These are phyloP conservation scores for Phytopythium boreale DNA, from an alignment of 352 stramenopile genomes.

Conservation along the genomic window DNA sequence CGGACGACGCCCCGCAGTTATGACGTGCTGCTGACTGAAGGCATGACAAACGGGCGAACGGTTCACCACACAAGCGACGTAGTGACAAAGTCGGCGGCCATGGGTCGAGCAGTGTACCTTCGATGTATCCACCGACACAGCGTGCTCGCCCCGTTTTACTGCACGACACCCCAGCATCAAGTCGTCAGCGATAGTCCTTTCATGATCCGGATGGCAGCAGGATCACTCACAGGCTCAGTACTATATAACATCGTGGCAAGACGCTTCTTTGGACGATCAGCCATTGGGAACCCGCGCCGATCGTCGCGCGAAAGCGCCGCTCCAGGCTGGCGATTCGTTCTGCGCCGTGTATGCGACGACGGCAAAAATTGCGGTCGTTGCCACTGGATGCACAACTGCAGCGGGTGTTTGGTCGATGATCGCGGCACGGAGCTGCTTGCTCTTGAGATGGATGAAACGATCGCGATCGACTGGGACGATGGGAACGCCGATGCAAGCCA, in stretches of 20 bases:
- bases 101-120: constrained; percentile 23
- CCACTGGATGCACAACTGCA: constrained; percentile 49
- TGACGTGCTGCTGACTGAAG: constrained; percentile 21
- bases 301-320: not conserved
- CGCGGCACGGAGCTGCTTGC: constrained; percentile 27
- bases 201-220: constrained; percentile 17
- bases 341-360: constrained; percentile 42
- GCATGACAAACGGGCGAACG: constrained; percentile 5
- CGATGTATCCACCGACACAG: constrained; percentile 41
- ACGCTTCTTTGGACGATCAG: constrained; percentile 11
- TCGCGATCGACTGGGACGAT: constrained; percentile 63
- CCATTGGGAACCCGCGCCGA: not conserved
- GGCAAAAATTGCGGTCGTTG: constrained; percentile 45
- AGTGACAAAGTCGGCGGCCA: not conserved
- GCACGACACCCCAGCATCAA: constrained; percentile 28
- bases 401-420: constrained; percentile 42
- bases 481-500: constrained; percentile 4
- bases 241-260: constrained; percentile 28
- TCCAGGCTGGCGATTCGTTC: constrained; percentile 23
- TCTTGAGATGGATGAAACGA: constrained; percentile 45
- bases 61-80: constrained; percentile 7
- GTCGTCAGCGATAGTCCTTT: constrained; percentile 37
- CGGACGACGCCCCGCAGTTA: not conserved
- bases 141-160: constrained; percentile 57
- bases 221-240: constrained; percentile 19